A percentile compares a stretch with the other conserved stretches of the same genome.
Evolutionary conservation across 2,329 filamentous ascomycete species (phyloP).

Genomic region (Epichloe bromicola): DNA sequence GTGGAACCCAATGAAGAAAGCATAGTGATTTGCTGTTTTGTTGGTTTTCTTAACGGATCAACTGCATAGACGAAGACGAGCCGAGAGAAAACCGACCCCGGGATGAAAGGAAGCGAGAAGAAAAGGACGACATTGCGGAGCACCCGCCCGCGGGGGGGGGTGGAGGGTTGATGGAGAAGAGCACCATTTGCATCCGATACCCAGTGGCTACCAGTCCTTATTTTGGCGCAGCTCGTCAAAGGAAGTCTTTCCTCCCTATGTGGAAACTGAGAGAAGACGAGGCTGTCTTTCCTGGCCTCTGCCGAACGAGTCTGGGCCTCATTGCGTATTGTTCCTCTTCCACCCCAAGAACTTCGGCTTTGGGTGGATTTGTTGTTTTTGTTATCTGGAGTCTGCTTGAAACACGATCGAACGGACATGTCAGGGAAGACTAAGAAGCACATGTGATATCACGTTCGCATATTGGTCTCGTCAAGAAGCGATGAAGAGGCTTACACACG

Average conservation of each 20-base stretch:
- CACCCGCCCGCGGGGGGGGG: neutral
- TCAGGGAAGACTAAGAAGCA: no score
- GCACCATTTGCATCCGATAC: neutral
- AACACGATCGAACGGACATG: no score
- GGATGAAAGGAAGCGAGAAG: neutral
- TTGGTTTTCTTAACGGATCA: neutral
- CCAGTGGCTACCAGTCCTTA: slow-evolving; percentile 1
- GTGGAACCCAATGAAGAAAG: neutral
- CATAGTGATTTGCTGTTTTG: neutral
- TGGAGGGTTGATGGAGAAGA: neutral
- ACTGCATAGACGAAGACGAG: neutral
- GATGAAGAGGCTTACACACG: no score
- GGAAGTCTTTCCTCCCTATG: neutral
- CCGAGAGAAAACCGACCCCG: neutral
- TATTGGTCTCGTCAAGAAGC: no score
- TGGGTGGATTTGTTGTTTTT: neutral
- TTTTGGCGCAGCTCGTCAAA: neutral
- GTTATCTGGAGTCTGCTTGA: neutral
- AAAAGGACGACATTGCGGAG: neutral
- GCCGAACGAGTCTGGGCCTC: neutral
- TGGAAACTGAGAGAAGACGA: neutral
- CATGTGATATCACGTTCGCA: no score
- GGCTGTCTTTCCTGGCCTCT: neutral
- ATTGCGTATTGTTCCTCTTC: neutral
- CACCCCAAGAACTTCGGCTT: neutral